Conservation (phyloP, 768 basidiomycete species). For the Calocera cornea region DNA sequence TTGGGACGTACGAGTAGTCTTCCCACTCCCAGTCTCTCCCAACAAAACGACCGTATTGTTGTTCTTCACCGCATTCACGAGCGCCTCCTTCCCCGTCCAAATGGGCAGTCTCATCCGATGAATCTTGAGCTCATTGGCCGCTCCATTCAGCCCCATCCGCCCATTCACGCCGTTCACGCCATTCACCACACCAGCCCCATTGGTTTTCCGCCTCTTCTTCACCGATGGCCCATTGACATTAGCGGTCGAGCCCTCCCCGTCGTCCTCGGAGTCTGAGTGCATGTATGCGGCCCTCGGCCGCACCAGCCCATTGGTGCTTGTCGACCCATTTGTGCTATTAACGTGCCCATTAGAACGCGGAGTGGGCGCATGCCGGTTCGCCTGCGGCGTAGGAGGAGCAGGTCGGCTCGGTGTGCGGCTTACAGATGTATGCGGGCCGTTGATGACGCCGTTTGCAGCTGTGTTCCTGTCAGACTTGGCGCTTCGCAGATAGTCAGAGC, state of each 20-base stretch:
- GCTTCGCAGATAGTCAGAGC: not conserved
- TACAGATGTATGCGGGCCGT: not conserved
- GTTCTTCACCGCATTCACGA: constrained; percentile 55
- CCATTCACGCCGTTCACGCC: not conserved
- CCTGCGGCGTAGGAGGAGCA: not conserved
- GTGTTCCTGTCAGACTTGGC: not conserved
- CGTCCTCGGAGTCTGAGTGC: constrained; percentile 22
- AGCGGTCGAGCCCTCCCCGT: constrained; percentile 10
- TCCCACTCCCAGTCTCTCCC: constrained; percentile 96
- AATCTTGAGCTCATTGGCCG: not conserved
- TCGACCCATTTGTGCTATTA: not conserved
- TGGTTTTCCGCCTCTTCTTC: constrained; percentile 21
- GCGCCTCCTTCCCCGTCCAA: constrained; percentile 59
- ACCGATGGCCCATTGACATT: constrained; percentile 10
- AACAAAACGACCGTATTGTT: constrained; percentile 81
- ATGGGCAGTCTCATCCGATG: constrained; percentile 50
- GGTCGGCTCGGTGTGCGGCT: not conserved
- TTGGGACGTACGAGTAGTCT: constrained; percentile 77
- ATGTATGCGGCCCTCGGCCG: not conserved
- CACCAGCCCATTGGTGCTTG: not conserved
- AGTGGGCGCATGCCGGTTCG: not conserved
- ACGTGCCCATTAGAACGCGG: not conserved
- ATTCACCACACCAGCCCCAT: not conserved
- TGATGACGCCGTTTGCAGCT: not conserved
- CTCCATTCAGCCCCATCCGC: not conserved